Conservation (phyloP, 192 early-diverging fungal genomes). For the Coemansia erecta region DNA sequence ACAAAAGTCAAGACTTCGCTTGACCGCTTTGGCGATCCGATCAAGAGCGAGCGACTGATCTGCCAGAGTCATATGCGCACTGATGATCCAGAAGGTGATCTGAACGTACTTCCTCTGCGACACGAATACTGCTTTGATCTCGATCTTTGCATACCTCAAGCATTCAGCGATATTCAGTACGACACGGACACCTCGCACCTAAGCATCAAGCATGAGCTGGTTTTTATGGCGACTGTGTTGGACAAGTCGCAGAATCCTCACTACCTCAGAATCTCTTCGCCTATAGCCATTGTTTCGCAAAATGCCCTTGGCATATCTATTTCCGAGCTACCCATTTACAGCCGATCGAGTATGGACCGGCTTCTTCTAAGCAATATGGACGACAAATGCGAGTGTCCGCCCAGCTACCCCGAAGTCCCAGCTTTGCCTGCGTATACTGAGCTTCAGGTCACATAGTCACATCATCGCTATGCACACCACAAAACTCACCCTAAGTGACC, state of each 20-base stretch:
- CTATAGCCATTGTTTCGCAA: conserved; percentile 20
- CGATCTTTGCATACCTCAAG: conserved; percentile 21
- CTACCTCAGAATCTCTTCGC: conserved; percentile 28
- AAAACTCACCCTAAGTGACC: not conserved
- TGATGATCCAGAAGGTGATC: conserved; percentile 4
- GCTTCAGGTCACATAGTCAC: not conserved
- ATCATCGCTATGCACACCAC: not conserved
- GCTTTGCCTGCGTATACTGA: not conserved
- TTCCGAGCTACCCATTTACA: conserved; percentile 34
- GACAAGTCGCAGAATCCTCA: conserved; percentile 23
- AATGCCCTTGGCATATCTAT: conserved; percentile 15
- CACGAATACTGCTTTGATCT: conserved; percentile 33
- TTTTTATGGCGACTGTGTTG: conserved; percentile 32
- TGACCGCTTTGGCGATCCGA: conserved; percentile 27
- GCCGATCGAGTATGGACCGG: conserved; percentile 17
- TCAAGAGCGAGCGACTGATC: conserved; percentile 8
- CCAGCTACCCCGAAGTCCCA: not conserved
- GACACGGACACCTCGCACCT: conserved; percentile 27
- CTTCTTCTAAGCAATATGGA: conserved; percentile 22
- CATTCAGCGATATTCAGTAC: conserved; percentile 30
- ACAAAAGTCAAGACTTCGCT: conserved; percentile 15
- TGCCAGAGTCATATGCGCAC: conserved; percentile 8
- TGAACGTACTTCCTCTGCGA: conserved; percentile 13
- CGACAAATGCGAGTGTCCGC: not conserved
- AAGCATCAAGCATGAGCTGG: conserved; percentile 38